These are phyloP conservation scores for Helicocarpus griseus DNA, from an alignment of 2,329 filamentous ascomycete genomes.

Conservation along the genomic window DNA sequence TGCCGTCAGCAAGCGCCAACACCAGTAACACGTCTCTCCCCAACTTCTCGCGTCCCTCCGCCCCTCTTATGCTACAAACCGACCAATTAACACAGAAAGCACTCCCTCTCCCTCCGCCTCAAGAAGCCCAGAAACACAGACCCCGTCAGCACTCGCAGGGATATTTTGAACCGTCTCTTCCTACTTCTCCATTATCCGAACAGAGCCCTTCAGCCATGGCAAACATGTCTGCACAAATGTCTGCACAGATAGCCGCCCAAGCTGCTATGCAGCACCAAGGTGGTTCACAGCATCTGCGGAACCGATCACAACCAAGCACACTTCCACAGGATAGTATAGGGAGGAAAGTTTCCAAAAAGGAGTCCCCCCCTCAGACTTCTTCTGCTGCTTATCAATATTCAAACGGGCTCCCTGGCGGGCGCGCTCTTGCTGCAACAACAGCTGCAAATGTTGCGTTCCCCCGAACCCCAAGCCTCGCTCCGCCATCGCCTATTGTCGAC, in stretches of 20 bases:
- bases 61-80: constrained; percentile 30
- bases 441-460: constrained; percentile 56
- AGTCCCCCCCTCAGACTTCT: constrained; percentile 24
- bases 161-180: constrained; percentile 57
- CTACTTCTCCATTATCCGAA: constrained; percentile 40
- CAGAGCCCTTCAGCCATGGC: constrained; percentile 28
- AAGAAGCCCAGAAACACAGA: constrained; percentile 31
- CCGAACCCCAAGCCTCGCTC: constrained; percentile 32
- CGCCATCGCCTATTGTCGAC: constrained; percentile 10
- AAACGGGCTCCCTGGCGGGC: constrained; percentile 42
- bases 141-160: constrained; percentile 52
- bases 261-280: constrained; percentile 51
- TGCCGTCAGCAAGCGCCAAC: constrained; percentile 21
- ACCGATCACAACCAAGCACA: constrained; percentile 47
- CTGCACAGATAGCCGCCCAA: constrained; percentile 58
- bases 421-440: constrained; percentile 47
- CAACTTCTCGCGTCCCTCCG: constrained; percentile 25
- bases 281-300: constrained; percentile 33
- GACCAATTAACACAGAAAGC: constrained; percentile 24
- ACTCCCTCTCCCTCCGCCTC: constrained; percentile 27
- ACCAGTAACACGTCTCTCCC: constrained; percentile 27
- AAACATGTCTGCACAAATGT: constrained; percentile 44
- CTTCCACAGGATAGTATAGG: constrained; percentile 25
- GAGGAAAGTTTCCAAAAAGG: constrained; percentile 25
- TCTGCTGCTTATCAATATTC: constrained; percentile 30